Conservation (phyloP, 1,284 basidiomycete genomes). For the Mycosarcoma maydis region DNA sequence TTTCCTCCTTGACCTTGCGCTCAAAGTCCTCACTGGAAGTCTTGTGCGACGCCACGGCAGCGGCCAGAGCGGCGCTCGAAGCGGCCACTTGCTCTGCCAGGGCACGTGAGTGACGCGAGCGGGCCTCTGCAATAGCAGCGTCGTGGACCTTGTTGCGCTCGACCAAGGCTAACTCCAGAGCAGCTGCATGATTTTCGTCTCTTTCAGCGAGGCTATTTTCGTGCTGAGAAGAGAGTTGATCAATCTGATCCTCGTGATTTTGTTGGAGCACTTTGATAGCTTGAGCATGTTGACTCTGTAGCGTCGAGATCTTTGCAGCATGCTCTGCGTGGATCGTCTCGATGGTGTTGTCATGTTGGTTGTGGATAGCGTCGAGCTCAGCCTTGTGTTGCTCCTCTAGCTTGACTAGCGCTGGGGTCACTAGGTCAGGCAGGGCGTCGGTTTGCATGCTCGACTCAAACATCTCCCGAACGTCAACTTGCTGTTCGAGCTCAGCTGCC, state of each 20-base stretch:
- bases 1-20: slow-evolving; percentile 38
- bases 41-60: slow-evolving; percentile 45
- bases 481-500: slow-evolving; percentile 24
- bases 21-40: slow-evolving; percentile 36
- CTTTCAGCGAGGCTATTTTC: slow-evolving; percentile 20
- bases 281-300: slow-evolving; percentile 34
- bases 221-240: slow-evolving; percentile 23
- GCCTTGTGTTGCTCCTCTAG: slow-evolving; percentile 40
- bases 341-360: slow-evolving; percentile 42
- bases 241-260: slow-evolving; percentile 29
- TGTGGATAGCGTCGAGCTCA: slow-evolving; percentile 27
- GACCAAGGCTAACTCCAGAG: slow-evolving; percentile 33
- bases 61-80: slow-evolving; percentile 45
- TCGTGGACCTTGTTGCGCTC: slow-evolving; percentile 51
- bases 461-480: slow-evolving; percentile 23
- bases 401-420: slow-evolving; percentile 37
- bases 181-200: slow-evolving; percentile 30
- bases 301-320: slow-evolving; percentile 27
- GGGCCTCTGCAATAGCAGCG: slow-evolving; percentile 49
- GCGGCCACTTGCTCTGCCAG: slow-evolving; percentile 53
- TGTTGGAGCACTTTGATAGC: slow-evolving; percentile 32
- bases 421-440: slow-evolving; percentile 42
- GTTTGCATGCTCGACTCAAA: slow-evolving; percentile 36
- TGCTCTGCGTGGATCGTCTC: slow-evolving; percentile 34
- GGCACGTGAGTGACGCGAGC: slow-evolving; percentile 54